Conservation (phyloP, 768 basidiomycete species). For the Albatrellus ellisii region DNA sequence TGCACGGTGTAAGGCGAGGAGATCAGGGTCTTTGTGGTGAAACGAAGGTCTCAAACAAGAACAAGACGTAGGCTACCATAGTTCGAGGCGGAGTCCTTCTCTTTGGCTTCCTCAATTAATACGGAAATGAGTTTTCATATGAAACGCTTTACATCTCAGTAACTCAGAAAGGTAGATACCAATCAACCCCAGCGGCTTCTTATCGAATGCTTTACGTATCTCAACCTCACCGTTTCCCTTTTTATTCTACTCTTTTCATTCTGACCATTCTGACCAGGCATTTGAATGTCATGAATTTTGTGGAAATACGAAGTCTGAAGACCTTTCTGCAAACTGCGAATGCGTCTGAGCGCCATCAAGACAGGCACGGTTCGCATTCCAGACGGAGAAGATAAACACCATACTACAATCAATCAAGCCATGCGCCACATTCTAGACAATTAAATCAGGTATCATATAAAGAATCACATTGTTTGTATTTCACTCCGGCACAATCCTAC, state of each 20-base stretch:
- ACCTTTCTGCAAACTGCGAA: slow-evolving; percentile 24
- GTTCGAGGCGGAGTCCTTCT: slow-evolving; percentile 48
- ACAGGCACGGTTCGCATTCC: no score
- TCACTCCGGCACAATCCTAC: no score
- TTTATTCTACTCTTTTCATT: neutral
- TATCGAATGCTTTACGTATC: slow-evolving; percentile 30
- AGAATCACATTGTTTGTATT: no score
- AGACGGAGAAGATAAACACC: no score
- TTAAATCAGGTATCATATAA: no score
- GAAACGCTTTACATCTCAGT: slow-evolving; percentile 28
- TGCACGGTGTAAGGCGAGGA: no score
- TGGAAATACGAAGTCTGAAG: slow-evolving; percentile 18
- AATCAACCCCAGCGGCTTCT: slow-evolving; percentile 8
- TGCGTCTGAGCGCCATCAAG: no score
- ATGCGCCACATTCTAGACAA: no score
- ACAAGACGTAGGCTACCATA: no score
- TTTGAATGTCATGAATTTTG: neutral
- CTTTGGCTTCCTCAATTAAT: slow-evolving; percentile 53
- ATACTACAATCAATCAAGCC: neutral
- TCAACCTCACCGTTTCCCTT: neutral
- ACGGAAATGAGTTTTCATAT: slow-evolving; percentile 35
- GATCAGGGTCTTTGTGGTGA: no score
- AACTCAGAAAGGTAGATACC: slow-evolving; percentile 20
- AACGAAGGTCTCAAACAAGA: no score
- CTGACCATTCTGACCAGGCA: no score